Base-by-base conservation (phyloP, 139 green algal species). In the Coelastrella sp. region DNA sequence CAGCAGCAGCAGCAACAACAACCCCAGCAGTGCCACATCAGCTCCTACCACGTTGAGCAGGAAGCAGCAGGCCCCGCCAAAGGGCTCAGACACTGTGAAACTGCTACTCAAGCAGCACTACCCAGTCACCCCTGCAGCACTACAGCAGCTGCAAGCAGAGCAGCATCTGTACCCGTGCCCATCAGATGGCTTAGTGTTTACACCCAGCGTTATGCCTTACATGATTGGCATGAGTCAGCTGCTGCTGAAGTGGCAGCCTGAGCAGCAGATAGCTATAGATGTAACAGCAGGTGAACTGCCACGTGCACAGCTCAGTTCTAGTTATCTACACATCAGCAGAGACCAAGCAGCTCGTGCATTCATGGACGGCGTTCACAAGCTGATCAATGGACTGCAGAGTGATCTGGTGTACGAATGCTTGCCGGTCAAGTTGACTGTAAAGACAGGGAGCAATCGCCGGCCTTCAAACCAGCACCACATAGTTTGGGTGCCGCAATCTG, bases 31-130 rank as follows among this genome's bases (percentile, higher is more conserved):
- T 61, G n/a, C 17, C 20, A n/a, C 58, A 58, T 7, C 80, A 73
- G 80, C 16, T 20, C 19, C 3, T 11, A 59, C 20, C n/a, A 59
- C 74, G 13, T 66, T 93, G 68, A 7, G 5, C 23, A 85, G 86
- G 65, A 94, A 94, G 92, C 89, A 92, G 92, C 92, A 92, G 85
- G 85, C 89, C 10, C 58, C 92, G 56, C 74, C 64, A 10, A 17
- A n/a, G 5, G 81, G 85, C 3, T 23, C 2, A 11, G 84, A 92
- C 75, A 77, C n/a, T 23, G 4, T 94, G 3, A 32, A 23, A 0
- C 54, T 92, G 74, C 74, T 92, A 19, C 17, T 58, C 65, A 94
- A 94, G 80, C 80, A 6, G 2, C 92, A 94, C 13, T 47, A 76
- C 10, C 7, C 7, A 3, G 85, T 92, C 19, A 84, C 75, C 14